Evolutionary conservation across 139 green algal genomes (phyloP), one percentile per base, ranked within the genome.

Genomic region (Ettlia oleoabundans): DNA sequence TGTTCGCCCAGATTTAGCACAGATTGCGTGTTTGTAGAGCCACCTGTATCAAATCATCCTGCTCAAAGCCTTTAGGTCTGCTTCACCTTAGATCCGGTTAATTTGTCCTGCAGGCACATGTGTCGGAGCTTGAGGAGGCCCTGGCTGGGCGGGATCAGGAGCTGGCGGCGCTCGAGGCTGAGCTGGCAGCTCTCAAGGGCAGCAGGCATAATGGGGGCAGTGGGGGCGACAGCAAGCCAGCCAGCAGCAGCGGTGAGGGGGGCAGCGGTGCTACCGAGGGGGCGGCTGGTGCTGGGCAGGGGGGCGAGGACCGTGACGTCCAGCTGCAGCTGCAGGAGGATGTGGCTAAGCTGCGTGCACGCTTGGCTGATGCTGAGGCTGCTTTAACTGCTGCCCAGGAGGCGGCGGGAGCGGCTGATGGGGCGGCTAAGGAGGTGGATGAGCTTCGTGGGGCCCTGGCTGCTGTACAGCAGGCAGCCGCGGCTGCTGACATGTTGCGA

Each of bases 61-160:
- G n/a, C n/a, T n/a, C n/a, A n/a, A n/a, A n/a, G n/a, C n/a, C n/a
- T n/a, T n/a, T n/a, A n/a, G n/a, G n/a, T 4, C 5, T 28, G 63
- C 63, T 42, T 32, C 63, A 70, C 32, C 47, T 58, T 10, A 58
- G 15, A 24, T 58, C 15, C 13, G 47, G 30, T 65, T 28, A 22
- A 28, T 28, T 65, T 28, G 18, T 65, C 55, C 35, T 82, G 62
- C 64, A 65, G 78, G 78, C 78, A 2, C 78, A 83, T 33, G 78
- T 83, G 33, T 83, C 78, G 7, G 78, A 83, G 78, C 65, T 83
- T 33, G 41, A 77, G 51, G 78, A 83, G 66, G 51, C 78, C 2
- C 51, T 83, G 64, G 63, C 65, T 1, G 51, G 52, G 26, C 66
- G 65, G 28, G 78, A 83, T n/a, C 30, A 83, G 26, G 78, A 83